phyloP scores from a whole-genome alignment of 108 stramenopile species.

The Conticribra weissflogii region DNA sequence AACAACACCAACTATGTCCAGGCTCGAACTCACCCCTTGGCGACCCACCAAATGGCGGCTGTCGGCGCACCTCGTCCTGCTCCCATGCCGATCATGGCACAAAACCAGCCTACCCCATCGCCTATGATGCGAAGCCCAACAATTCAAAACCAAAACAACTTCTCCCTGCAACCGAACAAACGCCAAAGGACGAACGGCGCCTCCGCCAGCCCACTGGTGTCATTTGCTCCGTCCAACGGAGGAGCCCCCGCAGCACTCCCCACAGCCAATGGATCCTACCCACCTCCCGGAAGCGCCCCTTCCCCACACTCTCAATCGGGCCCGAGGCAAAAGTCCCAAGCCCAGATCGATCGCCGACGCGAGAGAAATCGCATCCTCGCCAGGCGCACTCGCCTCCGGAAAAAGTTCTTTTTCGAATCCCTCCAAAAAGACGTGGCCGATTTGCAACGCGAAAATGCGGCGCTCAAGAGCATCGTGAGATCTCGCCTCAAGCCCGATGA shows the following conservation, averaged over 20 bases:
- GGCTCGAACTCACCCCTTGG: conserved; percentile 1
- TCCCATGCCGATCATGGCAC: conserved; percentile 5
- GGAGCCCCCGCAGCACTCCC: not conserved
- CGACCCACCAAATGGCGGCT: conserved; percentile 13
- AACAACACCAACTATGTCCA: conserved; percentile 28
- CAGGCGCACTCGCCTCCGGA: conserved; percentile 93
- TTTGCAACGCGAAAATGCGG: conserved; percentile 79
- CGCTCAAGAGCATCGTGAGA: conserved; percentile 77
- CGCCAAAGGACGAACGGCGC: conserved; percentile 3
- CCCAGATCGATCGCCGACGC: conserved; percentile 87
- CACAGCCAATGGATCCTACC: not conserved
- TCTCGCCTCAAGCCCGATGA: conserved; percentile 58
- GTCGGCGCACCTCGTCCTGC: conserved; percentile 9
- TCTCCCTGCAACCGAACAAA: conserved; percentile 18
- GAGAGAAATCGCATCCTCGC: conserved; percentile 97
- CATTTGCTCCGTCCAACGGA: conserved; percentile 1
- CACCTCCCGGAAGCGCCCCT: conserved; percentile 8
- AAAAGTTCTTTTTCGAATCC: conserved; percentile 97
- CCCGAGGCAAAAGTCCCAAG: conserved; percentile 75
- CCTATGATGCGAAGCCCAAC: conserved; percentile 5
- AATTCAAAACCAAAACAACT: not conserved
- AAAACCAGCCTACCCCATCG: conserved; percentile 1
- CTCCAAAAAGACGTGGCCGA: conserved; percentile 91
- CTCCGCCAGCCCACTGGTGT: not conserved
- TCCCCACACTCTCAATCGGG: conserved; percentile 29